A percentile compares a stretch with the other conserved stretches of the same genome.
These are phyloP conservation scores for Sherardia arvensis DNA, from an alignment of 257 asterid species.

Conservation along the genomic window DNA sequence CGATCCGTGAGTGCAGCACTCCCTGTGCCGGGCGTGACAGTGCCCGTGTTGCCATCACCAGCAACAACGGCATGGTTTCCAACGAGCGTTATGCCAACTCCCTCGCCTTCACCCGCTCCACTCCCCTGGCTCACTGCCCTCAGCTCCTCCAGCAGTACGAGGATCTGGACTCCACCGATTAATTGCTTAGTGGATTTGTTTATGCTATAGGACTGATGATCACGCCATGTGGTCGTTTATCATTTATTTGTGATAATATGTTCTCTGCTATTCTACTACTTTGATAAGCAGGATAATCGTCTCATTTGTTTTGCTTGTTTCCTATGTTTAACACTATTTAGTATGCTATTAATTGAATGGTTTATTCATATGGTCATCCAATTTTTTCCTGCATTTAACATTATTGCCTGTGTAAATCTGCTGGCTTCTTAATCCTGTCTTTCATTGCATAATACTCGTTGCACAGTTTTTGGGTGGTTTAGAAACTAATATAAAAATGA, in stretches of 20 bases:
- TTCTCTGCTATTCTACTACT: background rate
- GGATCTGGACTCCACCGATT: constrained; percentile 31
- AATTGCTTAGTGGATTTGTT: background rate
- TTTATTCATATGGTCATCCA: constrained; percentile 15
- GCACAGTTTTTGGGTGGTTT: too few relatives aligned
- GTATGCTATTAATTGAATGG: constrained; percentile 6
- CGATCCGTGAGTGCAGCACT: constrained; percentile 35
- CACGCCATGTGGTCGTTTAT: background rate
- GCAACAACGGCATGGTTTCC: constrained; percentile 64
- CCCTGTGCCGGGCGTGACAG: constrained; percentile 59
- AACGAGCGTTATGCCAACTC: constrained; percentile 45
- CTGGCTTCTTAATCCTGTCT: background rate
- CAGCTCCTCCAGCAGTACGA: constrained; percentile 58
- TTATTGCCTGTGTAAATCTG: background rate
- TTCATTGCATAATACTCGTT: too few relatives aligned
- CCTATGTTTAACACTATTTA: background rate
- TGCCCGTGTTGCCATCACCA: constrained; percentile 57
- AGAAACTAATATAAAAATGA: too few relatives aligned
- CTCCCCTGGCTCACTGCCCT: constrained; percentile 47
- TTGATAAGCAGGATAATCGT: constrained; percentile 1
- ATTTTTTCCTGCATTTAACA: background rate
- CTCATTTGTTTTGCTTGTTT: constrained; percentile 1
- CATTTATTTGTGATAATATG: constrained; percentile 5
- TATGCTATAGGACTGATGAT: background rate
- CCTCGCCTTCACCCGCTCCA: constrained; percentile 43